Conservation (phyloP, 371 early-diverging fungal genomes). For the Mucor racemosus region DNA sequence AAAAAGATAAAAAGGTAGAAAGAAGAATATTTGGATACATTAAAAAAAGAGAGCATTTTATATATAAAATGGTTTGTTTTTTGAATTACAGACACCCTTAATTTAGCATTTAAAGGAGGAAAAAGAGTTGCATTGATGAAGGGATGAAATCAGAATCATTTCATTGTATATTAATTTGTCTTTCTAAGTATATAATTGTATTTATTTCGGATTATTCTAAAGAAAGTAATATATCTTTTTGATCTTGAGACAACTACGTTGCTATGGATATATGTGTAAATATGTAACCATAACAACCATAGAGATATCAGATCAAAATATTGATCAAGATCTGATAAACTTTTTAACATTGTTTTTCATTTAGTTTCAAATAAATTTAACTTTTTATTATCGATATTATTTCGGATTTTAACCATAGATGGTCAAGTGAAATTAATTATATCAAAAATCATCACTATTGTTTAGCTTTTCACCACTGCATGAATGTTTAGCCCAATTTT, state of each 20-base stretch:
- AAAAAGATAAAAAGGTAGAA: neutral
- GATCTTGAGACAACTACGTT: neutral
- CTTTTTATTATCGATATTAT: neutral
- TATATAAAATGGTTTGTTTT: neutral
- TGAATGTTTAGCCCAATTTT: neutral
- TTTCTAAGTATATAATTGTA: neutral
- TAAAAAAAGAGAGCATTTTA: neutral
- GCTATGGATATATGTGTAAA: neutral
- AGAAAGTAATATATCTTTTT: neutral
- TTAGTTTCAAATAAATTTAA: neutral
- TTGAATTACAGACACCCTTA: slow-evolving; percentile 2
- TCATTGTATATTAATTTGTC: slow-evolving; percentile 1
- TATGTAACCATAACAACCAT: neutral
- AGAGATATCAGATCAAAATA: too few relatives aligned
- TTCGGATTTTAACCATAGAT: slow-evolving; percentile 1
- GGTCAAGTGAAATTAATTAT: neutral
- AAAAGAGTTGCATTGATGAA: neutral
- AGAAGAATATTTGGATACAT: neutral
- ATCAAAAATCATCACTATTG: too few relatives aligned
- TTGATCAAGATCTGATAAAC: too few relatives aligned
- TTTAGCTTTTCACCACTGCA: neutral
- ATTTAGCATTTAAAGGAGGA: slow-evolving; percentile 1
- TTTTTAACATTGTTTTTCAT: too few relatives aligned
- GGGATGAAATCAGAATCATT: slow-evolving; percentile 1
- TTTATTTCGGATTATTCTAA: too few relatives aligned